phyloP scores from a whole-genome alignment of 345 rosid genomes.

The Triadica sebifera region DNA sequence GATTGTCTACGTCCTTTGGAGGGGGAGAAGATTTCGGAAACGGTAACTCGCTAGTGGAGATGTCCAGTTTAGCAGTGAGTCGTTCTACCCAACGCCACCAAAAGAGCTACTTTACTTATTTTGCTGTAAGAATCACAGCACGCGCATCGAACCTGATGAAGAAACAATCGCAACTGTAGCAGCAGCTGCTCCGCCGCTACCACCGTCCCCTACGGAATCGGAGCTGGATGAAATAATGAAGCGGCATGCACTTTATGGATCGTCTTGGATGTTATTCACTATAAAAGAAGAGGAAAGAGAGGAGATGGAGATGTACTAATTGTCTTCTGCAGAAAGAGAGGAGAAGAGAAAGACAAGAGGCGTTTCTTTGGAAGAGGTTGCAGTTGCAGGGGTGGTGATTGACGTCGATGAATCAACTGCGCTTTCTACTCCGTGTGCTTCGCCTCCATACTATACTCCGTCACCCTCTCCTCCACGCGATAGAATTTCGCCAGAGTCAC shows the following conservation, averaged over 20 bases:
- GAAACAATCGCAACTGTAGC: not conserved
- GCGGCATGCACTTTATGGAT: conserved; percentile 46
- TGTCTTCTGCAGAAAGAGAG: not conserved
- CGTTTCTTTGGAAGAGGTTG: conserved; percentile 12
- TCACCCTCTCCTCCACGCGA: conserved; percentile 53
- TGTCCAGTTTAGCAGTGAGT: conserved; percentile 4
- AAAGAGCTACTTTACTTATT: conserved; percentile 80
- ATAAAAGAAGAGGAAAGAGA: conserved; percentile 69
- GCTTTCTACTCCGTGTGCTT: conserved; percentile 64
- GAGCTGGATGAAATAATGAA: conserved; percentile 32
- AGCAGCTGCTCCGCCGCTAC: conserved; percentile 25
- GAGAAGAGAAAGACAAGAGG: not conserved
- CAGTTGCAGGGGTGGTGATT: not conserved
- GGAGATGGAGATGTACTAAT: conserved; percentile 20
- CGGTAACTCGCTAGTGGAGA: conserved; percentile 26
- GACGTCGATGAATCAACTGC: conserved; percentile 47
- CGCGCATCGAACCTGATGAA: conserved; percentile 45
- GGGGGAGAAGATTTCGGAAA: conserved; percentile 39
- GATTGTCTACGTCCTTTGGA: conserved; percentile 52
- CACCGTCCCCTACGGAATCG: not conserved
- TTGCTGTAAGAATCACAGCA: conserved; percentile 55
- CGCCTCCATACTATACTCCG: conserved; percentile 58
- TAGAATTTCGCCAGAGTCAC: not conserved
- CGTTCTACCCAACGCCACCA: conserved; percentile 37
- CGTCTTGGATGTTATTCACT: conserved; percentile 60